Evolutionary conservation across 495 filamentous ascomycete species (phyloP).

Genomic region (Penicillium lividum): DNA sequence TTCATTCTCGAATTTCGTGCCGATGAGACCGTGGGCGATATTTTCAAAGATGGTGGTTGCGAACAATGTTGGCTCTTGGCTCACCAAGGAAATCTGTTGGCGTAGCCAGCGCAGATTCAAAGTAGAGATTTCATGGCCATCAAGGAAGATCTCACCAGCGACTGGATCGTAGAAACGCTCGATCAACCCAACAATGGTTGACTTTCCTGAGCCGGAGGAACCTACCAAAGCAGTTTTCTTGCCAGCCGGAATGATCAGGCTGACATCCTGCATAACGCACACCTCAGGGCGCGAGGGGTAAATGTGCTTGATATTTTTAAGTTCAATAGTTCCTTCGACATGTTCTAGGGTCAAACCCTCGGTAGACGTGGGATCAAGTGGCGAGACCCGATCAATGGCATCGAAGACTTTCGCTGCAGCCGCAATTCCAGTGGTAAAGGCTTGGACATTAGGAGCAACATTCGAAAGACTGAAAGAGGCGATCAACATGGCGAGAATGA

Average conservation of each 20-base stretch:
- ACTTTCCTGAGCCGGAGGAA: conserved; percentile 68
- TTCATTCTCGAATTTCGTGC: conserved; percentile 54
- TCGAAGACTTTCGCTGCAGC: conserved; percentile 48
- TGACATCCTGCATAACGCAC: conserved; percentile 30
- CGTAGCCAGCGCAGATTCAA: conserved; percentile 58
- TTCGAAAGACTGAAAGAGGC: conserved; percentile 62
- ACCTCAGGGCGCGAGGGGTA: conserved; percentile 61
- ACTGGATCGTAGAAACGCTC: conserved; percentile 49
- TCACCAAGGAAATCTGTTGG: conserved; percentile 58
- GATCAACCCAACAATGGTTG: conserved; percentile 58
- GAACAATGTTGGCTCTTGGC: conserved; percentile 65
- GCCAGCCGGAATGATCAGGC: conserved; percentile 40
- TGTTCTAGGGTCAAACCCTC: conserved; percentile 17
- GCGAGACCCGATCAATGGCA: conserved; percentile 51
- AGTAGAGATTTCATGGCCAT: conserved; percentile 51
- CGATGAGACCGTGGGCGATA: conserved; percentile 57
- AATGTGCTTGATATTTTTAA: conserved; percentile 55
- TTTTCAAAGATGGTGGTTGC: conserved; percentile 66
- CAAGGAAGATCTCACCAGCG: conserved; percentile 47
- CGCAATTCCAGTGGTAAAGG: conserved; percentile 56
- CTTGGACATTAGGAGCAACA: conserved; percentile 60
- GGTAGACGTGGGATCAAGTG: conserved; percentile 45
- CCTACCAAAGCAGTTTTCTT: conserved; percentile 66
- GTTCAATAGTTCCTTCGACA: conserved; percentile 41
- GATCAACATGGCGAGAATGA: conserved; percentile 64